Evolutionary conservation across 257 asterid genomes (phyloP), one percentile per base, ranked within the genome.

Genomic region (Capsicum rhomboideum): DNA sequence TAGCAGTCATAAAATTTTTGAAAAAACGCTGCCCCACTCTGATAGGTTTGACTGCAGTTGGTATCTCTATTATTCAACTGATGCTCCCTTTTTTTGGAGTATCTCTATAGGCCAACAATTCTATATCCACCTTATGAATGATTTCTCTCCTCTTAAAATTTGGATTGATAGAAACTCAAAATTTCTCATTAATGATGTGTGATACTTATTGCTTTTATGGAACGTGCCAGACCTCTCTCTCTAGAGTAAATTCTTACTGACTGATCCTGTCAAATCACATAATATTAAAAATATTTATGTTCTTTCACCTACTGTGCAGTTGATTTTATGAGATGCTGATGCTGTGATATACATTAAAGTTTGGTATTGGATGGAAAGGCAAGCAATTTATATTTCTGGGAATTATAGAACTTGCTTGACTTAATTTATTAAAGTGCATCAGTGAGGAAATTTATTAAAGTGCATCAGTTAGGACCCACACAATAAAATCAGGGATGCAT

Each of bases 381-480:
- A 42, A 77, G 53, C 82, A 83, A 58, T 50, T 77, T 50, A 2
- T 14, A 56, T 46, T 16, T 21, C 28, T 29, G 34, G 37, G 23
- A 66, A 68, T 81, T n/a, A 63, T 29, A 37, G 69, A 84, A 68
- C 90, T 86, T 6, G 37, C 37, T 2, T 34, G 37, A 26, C 69
- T 74, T 44, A 85, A 85, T 77, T 77, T 85, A 85, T 79, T 82
- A 85, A n/a, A 59, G 31, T 59, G 85, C 85, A 84, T 40, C 82
- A n/a, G n/a, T n/a, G n/a, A n/a, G n/a, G n/a, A n/a, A 74, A 23
- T 83, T 59, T 31, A 31, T 31, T 31, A 31, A 4, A 4, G 37
- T 81, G 31, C n/a, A 34, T 34, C 37, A 34, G 37, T 34, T 34
- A 34, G 80, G 82, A 68, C 77, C 87, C 88, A 81, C 82, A 79